A percentile compares a stretch with the other conserved stretches of the same genome.
Conservation (phyloP, 106 monocot genomes). For the Dendrobium officinale region DNA sequence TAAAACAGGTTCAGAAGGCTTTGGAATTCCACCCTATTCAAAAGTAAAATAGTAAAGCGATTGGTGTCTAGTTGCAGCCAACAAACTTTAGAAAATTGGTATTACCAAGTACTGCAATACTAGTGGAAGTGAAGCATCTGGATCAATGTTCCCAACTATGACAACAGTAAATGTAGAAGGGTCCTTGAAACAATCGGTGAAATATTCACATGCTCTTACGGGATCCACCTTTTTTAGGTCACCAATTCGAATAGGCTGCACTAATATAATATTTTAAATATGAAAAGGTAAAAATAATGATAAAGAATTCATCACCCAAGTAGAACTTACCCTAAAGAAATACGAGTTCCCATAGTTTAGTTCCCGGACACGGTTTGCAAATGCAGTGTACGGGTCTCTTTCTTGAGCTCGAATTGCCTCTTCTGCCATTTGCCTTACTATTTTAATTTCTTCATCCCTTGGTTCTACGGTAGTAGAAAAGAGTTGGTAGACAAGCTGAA, state of each 20-base stretch:
- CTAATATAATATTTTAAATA: conserved; percentile 13
- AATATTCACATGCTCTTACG: conserved; percentile 86
- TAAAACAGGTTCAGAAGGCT: conserved; percentile 42
- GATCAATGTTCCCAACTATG: conserved; percentile 83
- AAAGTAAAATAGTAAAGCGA: conserved; percentile 1
- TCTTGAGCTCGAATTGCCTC: conserved; percentile 98
- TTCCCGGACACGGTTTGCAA: conserved; percentile 89
- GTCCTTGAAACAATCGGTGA: conserved; percentile 83
- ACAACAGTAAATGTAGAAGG: conserved; percentile 96
- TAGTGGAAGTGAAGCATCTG: conserved; percentile 61
- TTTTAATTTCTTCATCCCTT: conserved; percentile 94
- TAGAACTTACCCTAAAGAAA: conserved; percentile 66
- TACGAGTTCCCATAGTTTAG: conserved; percentile 94
- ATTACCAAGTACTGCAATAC: conserved; percentile 91
- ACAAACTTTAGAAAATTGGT: conserved; percentile 6
- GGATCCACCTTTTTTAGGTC: conserved; percentile 93
- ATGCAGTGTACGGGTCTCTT: conserved; percentile 94
- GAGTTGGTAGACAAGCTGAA: conserved; percentile 97
- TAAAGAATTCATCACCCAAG: conserved; percentile 3
- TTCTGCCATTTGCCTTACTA: conserved; percentile 99
- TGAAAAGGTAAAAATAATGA: neutral
- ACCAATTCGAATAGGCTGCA: conserved; percentile 82
- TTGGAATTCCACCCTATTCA: conserved; percentile 92
- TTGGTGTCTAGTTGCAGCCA: neutral
- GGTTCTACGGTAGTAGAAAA: conserved; percentile 84